Base-by-base conservation (phyloP, 352 stramenopile genomes). In the Globisporangium splendens region DNA sequence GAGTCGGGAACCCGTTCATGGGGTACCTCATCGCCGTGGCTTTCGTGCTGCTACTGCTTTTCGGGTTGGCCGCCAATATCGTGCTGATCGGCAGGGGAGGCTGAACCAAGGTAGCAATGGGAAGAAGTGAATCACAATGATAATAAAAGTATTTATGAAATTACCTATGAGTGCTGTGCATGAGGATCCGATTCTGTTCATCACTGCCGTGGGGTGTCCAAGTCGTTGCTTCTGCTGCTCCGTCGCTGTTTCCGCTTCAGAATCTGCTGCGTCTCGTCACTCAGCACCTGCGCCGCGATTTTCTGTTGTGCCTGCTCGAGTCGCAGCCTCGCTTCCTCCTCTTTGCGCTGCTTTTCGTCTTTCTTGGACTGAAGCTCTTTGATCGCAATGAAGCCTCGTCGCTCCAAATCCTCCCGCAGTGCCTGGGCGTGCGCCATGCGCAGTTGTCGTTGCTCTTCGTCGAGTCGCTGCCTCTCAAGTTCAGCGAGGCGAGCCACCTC, bases 321-420 rank as follows among this genome's bases (percentile, higher is more conserved):
- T 1, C 73, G 67, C 44, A 70, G 51, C 15, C 62, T 52, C 4
- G 48, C 59, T 15, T 68, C 62, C n/a, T 83, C 64, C 46, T 79
- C 62, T 31, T 74, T 73, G 8, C 72, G 67, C 1, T 74, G 3
- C 31, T 79, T 73, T 10, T 82, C 65, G 18, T 78, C 65, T 46
- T 86, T 86, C 52, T 80, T 79, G 13, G 56, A 51, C 53, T 85
- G 73, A 1, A 75, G 57, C 22, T 81, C 69, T 17, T 53, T 69
- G 49, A 82, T 78, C 3, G 73, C 75, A 1, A 72, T 39, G 12
- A 80, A 35, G 0, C 70, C 73, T 1, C 73, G 70, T 0, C 73
- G 70, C 14, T 79, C 70, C 14, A 82, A 33, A 41, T 80, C 73
- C 11, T 80, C 71, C 3, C 68, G 65, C 21, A 77, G 53, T 0